Evolutionary conservation across 768 basidiomycete genomes (phyloP), one percentile per base, ranked within the genome.

Genomic region (Pleurotus citrinopileatus): DNA sequence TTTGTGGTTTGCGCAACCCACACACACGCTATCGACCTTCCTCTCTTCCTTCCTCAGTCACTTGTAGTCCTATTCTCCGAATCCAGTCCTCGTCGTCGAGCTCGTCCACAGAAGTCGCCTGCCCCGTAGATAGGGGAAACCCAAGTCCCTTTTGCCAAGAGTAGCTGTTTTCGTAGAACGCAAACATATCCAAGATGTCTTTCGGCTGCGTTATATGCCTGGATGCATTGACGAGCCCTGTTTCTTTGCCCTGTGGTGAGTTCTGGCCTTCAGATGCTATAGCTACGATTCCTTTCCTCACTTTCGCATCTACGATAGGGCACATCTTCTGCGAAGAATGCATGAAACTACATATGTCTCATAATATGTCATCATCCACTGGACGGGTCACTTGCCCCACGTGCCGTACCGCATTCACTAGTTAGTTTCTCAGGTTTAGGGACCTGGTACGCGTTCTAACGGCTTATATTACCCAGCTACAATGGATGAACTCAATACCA

Each of bases 301-400:
- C 13, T 17, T 4, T 8, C 22, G 8, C 37, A 29, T 54, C 17
- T 6, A 13, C 1, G 22, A 34, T 32, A 55, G 54, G 54, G 4
- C 54, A 55, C 29, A 38, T 55, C 26, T 55, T 48, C 47, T 55
- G 54, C 17, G 32, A 50, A 28, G 46, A 55, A n/a, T 55, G 54
- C 26, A 42, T 50, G 29, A 51, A 51, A 37, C 23, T 51, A 13
- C 48, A 51, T 23, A 36, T 51, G 34, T 34, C 29, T 9, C 48
- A 51, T 37, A 38, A 37, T 25, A 51, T 34, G 48, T 29, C 48
- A 9, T 15, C 34, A 9, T 51, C 48, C 22, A 51, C 48, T 28
- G 48, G 48, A 13, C 22, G 48, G 4, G 48, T 51, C 12, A 22
- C 29, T 37, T 51, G 48, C 34, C 48, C 48, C 27, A 51, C 48